Conservation (phyloP, 805 yeast species). For the Sugiyamaella floridensis region DNA sequence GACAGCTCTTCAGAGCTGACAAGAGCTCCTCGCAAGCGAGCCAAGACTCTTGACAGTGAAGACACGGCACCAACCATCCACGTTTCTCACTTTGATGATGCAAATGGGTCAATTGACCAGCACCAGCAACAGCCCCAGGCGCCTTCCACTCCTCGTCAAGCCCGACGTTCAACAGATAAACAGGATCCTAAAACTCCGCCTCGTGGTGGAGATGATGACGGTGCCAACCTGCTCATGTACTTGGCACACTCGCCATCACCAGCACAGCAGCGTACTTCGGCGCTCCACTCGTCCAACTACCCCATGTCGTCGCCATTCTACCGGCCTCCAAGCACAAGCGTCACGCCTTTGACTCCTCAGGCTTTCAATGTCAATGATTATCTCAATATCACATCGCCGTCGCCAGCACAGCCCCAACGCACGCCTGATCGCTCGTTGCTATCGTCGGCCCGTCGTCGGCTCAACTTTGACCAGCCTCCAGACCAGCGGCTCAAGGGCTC, state of each 20-base stretch:
- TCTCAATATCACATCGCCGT: slow-evolving; percentile 68
- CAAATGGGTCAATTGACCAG: not conserved
- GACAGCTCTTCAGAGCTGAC: not conserved
- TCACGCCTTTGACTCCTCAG: slow-evolving; percentile 31
- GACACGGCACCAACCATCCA: not conserved
- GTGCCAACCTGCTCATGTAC: slow-evolving; percentile 75
- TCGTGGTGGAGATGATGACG: slow-evolving; percentile 39
- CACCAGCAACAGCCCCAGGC: not conserved
- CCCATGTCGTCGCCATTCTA: slow-evolving; percentile 15
- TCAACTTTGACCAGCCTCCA: slow-evolving; percentile 23
- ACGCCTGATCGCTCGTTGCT: slow-evolving; percentile 13
- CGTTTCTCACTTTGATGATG: slow-evolving; percentile 2
- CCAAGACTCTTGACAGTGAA: slow-evolving; percentile 20
- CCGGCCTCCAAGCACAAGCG: slow-evolving; percentile 10
- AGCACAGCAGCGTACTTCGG: slow-evolving; percentile 28
- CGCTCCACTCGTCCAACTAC: slow-evolving; percentile 5
- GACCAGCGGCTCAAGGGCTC: not conserved
- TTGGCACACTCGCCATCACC: slow-evolving; percentile 81
- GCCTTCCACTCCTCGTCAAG: not conserved
- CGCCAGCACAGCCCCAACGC: slow-evolving; percentile 25
- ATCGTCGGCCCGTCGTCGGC: slow-evolving; percentile 15
- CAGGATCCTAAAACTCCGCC: slow-evolving; percentile 28
- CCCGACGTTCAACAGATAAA: not conserved
- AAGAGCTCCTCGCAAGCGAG: slow-evolving; percentile 11
- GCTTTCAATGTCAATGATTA: slow-evolving; percentile 75